phyloP scores from a whole-genome alignment of 1,139 yeast genomes.

The Taiozyma sp. region DNA sequence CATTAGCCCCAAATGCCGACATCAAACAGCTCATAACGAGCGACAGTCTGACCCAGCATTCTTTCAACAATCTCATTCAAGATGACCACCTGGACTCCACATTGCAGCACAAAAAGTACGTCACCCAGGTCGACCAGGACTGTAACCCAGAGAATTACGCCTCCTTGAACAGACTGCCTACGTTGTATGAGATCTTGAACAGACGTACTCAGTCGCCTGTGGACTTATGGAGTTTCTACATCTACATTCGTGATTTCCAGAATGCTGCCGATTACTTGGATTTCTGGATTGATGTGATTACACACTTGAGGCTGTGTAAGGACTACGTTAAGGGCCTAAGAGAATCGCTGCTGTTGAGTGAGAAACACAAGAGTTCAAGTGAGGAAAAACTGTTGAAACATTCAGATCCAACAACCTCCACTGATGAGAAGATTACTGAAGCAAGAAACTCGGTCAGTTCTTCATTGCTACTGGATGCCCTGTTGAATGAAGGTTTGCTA shows the following conservation, averaged over 20 bases:
- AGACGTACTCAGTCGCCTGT: conserved; percentile 81
- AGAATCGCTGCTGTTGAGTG: conserved; percentile 34
- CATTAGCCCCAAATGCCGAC: conserved; percentile 16
- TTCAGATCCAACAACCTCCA: conserved; percentile 2
- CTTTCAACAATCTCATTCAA: conserved; percentile 15
- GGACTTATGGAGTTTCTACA: conserved; percentile 86
- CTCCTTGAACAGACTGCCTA: conserved; percentile 57
- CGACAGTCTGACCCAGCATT: conserved; percentile 13
- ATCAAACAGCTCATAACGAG: conserved; percentile 9
- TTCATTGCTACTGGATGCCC: conserved; percentile 45
- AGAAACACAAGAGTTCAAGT: conserved; percentile 17
- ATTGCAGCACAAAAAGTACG: conserved; percentile 3
- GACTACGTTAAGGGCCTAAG: conserved; percentile 78
- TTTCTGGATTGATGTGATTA: conserved; percentile 89
- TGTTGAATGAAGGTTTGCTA: conserved; percentile 48
- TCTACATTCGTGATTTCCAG: conserved; percentile 84
- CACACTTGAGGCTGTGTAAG: conserved; percentile 81
- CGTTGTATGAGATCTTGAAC: conserved; percentile 84
- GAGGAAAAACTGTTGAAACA: conserved; percentile 9
- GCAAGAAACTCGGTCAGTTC: conserved; percentile 36
- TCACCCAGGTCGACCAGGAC: conserved; percentile 2
- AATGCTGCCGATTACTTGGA: conserved; percentile 85
- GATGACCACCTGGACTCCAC: conserved; percentile 2
- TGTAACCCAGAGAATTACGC: conserved; percentile 1
- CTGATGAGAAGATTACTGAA: conserved; percentile 5